These are phyloP conservation scores for Botrytis fragariae DNA, from an alignment of 2,329 filamentous ascomycete species.

Conservation along the genomic window DNA sequence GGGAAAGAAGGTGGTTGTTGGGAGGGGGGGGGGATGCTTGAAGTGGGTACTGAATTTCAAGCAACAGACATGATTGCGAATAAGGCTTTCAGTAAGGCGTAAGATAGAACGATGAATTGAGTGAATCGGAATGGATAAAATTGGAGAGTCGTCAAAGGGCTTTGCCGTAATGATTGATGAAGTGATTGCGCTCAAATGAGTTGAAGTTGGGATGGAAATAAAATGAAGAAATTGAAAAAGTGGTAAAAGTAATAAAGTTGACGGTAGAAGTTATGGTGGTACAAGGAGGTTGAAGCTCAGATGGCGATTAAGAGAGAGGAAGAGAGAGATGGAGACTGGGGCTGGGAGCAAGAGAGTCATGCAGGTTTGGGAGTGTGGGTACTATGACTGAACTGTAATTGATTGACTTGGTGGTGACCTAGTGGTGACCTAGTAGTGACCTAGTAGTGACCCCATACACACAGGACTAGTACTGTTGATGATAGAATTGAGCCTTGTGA, in stretches of 20 bases:
- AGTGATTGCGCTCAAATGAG: too few relatives aligned
- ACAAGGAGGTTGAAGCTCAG: slow-evolving; percentile 15
- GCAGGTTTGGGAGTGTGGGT: not conserved
- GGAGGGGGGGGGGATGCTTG: not conserved
- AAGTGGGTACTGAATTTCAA: slow-evolving; percentile 15
- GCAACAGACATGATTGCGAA: slow-evolving; percentile 14
- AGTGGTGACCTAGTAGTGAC: too few relatives aligned
- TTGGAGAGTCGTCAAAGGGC: too few relatives aligned
- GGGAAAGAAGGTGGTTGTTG: not conserved
- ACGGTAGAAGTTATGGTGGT: not conserved
- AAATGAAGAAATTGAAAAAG: too few relatives aligned
- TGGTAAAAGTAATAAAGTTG: not conserved
- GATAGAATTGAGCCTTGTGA: slow-evolving; percentile 5
- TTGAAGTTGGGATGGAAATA: not conserved
- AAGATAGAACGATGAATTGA: not conserved
- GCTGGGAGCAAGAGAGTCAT: slow-evolving; percentile 5
- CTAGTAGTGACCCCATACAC: not conserved
- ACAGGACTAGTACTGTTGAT: not conserved
- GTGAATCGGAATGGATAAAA: not conserved
- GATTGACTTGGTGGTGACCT: not conserved
- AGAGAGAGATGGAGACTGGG: not conserved
- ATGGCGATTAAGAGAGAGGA: slow-evolving; percentile 1
- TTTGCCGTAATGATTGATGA: not conserved
- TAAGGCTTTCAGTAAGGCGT: slow-evolving; percentile 3
- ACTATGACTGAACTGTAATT: not conserved